Evolutionary conservation across 2,329 filamentous ascomycete genomes (phyloP).

Genomic region (Knufia fluminis): DNA sequence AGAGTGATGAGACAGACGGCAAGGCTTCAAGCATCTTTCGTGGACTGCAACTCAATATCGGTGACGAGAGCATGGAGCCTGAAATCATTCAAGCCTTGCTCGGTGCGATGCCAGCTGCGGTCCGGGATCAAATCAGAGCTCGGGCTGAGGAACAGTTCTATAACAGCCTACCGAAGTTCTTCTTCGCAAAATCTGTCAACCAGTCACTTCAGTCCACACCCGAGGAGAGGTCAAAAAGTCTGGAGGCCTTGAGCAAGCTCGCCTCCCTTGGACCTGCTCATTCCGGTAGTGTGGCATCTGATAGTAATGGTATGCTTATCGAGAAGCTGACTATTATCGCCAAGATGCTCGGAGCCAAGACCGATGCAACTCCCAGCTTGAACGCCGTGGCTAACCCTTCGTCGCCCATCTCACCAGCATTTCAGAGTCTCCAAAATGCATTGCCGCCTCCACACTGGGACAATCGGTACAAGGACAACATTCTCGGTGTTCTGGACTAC

Average conservation of each 20-base stretch:
- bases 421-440: not conserved
- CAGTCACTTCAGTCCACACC: constrained; percentile 1
- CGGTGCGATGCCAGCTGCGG: constrained; percentile 10
- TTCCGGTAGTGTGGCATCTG: not conserved
- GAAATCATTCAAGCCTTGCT: constrained; percentile 9
- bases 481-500: constrained; percentile 11
- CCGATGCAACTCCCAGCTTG: not conserved
- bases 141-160: constrained; percentile 33
- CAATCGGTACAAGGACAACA: constrained; percentile 1
- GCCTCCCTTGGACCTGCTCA: not conserved
- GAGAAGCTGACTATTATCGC: constrained; percentile 18
- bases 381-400: not conserved
- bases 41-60: constrained; percentile 2
- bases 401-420: constrained; percentile 6
- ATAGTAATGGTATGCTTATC: constrained; percentile 13
- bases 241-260: constrained; percentile 1
- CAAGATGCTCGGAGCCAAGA: constrained; percentile 12
- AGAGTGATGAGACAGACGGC: constrained; percentile 23
- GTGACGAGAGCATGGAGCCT: not conserved
- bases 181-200: not conserved
- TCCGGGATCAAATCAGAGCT: constrained; percentile 30
- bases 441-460: not conserved
- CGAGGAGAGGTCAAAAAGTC: not conserved
- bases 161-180: constrained; percentile 23
- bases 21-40: constrained; percentile 12